phyloP scores from a whole-genome alignment of 805 yeast genomes.

The Lipomyces starkeyi region DNA sequence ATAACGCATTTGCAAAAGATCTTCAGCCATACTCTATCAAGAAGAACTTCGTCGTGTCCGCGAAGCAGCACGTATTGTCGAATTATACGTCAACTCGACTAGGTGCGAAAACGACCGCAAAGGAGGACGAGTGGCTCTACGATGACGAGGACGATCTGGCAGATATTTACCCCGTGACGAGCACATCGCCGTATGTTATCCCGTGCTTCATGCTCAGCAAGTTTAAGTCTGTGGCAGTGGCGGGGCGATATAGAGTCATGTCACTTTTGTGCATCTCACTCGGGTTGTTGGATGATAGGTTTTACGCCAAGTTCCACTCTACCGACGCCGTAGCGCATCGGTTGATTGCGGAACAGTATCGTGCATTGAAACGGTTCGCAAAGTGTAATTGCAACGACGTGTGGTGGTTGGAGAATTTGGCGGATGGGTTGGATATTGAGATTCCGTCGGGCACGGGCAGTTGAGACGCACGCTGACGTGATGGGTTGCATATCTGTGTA shows the following conservation, averaged over 20 bases:
- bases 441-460: not conserved
- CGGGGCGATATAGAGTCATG: conserved; percentile 80
- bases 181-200: conserved; percentile 75
- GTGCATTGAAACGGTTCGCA: conserved; percentile 22
- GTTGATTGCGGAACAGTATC: conserved; percentile 55
- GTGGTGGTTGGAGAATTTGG: conserved; percentile 32
- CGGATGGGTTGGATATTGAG: conserved; percentile 27
- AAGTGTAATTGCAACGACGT: conserved; percentile 6
- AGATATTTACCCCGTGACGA: conserved; percentile 84
- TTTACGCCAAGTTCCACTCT: conserved; percentile 75
- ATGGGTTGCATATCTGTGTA: too few species aligned
- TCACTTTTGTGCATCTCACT: conserved; percentile 86
- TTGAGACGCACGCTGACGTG: not conserved
- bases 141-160: conserved; percentile 84
- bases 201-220: conserved; percentile 25
- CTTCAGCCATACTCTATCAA: conserved; percentile 27
- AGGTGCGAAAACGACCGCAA: not conserved
- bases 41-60: conserved; percentile 13
- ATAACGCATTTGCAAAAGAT: conserved; percentile 11
- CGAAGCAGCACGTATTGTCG: not conserved
- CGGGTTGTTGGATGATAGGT: conserved; percentile 82
- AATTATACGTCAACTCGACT: not conserved
- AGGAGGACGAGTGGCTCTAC: conserved; percentile 15
- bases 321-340: conserved; percentile 90
- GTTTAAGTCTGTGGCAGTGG: conserved; percentile 59